Conservation (phyloP, 306 rosid genomes). For the Adenanthera pavonina region DNA sequence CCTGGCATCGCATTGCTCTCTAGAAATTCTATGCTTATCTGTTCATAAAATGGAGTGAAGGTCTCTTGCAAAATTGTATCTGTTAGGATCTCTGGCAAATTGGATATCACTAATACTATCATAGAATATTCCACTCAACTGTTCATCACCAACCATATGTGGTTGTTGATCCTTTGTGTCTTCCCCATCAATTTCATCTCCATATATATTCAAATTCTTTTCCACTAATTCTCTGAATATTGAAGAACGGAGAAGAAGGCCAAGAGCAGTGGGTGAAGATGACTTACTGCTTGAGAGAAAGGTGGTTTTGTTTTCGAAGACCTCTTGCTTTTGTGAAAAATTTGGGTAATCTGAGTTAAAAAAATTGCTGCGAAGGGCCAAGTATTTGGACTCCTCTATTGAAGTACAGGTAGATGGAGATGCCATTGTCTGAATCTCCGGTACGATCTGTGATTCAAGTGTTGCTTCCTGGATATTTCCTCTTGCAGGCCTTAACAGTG, state of each 20-base stretch:
- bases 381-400: slow-evolving; percentile 43
- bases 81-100: slow-evolving; percentile 51
- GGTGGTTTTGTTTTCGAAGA: slow-evolving; percentile 38
- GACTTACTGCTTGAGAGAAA: slow-evolving; percentile 42
- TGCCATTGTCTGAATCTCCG: slow-evolving; percentile 37
- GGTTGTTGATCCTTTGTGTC: slow-evolving; percentile 50
- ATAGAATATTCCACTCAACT: slow-evolving; percentile 54
- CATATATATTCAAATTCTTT: slow-evolving; percentile 54
- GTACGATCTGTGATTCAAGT: slow-evolving; percentile 38
- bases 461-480: slow-evolving; percentile 16
- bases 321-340: slow-evolving; percentile 46
- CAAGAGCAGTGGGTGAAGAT: slow-evolving; percentile 71
- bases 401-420: slow-evolving; percentile 40
- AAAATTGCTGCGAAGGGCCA: slow-evolving; percentile 39
- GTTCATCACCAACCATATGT: slow-evolving; percentile 46
- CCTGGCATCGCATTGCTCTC: background rate
- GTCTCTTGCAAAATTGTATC: slow-evolving; percentile 53
- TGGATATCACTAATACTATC: slow-evolving; percentile 54
- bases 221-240: slow-evolving; percentile 65
- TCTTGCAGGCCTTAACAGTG: slow-evolving; percentile 65
- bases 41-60: background rate
- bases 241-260: slow-evolving; percentile 72
- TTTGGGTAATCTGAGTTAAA: slow-evolving; percentile 32
- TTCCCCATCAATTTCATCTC: slow-evolving; percentile 56
- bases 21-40: background rate